Evolutionary conservation across 2,329 filamentous ascomycete genomes (phyloP).

Genomic region (Blumeriella jaapii): DNA sequence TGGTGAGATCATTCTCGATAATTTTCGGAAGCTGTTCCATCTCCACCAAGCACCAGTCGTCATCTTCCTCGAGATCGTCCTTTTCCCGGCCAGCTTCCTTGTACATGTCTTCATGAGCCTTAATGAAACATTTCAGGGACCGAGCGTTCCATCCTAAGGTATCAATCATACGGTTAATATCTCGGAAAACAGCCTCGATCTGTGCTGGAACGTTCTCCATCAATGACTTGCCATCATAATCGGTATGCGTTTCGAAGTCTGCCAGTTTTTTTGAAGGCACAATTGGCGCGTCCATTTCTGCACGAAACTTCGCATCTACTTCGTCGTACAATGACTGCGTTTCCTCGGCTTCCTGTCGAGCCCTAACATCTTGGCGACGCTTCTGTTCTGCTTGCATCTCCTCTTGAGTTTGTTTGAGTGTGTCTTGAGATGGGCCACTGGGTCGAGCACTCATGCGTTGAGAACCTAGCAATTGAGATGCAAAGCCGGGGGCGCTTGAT

Average conservation of each 20-base stretch:
- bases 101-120: conserved; percentile 49
- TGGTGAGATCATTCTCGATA: conserved; percentile 51
- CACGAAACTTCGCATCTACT: conserved; percentile 57
- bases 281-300: conserved; percentile 47
- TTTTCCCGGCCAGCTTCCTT: conserved; percentile 44
- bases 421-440: conserved; percentile 25
- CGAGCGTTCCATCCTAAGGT: conserved; percentile 80
- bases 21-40: conserved; percentile 56
- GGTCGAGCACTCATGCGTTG: conserved; percentile 38
- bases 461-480: conserved; percentile 38
- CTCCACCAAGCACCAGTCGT: conserved; percentile 67
- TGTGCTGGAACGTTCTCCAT: conserved; percentile 47
- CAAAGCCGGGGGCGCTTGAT: conserved; percentile 48
- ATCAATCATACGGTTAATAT: conserved; percentile 91
- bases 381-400: conserved; percentile 20
- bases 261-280: conserved; percentile 51
- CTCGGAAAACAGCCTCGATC: conserved; percentile 59
- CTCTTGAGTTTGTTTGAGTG: conserved; percentile 15
- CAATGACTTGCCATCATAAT: conserved; percentile 35
- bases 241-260: conserved; percentile 54
- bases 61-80: conserved; percentile 56
- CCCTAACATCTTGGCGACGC: conserved; percentile 30
- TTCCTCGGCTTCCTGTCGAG: conserved; percentile 45
- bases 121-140: conserved; percentile 42
- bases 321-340: conserved; percentile 49